Conservation (phyloP, 495 filamentous ascomycete species). For the Aspergillus asperescens region DNA sequence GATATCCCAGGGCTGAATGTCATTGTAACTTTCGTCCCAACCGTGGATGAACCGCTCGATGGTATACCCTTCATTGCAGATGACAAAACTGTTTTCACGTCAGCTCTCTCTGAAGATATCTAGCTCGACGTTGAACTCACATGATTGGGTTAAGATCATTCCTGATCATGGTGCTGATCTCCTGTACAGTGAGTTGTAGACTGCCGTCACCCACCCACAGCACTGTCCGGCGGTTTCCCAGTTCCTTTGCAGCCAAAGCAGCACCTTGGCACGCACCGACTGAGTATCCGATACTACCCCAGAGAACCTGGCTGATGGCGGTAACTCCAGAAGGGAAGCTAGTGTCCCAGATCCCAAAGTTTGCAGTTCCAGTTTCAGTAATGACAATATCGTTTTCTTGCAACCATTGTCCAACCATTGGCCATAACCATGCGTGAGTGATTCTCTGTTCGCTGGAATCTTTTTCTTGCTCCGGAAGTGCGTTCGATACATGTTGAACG, state of each 20-base stretch:
- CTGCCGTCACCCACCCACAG: slow-evolving; percentile 87
- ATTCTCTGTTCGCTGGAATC: slow-evolving; percentile 51
- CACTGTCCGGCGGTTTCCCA: slow-evolving; percentile 58
- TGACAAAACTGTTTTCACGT: slow-evolving; percentile 48
- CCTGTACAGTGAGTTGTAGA: slow-evolving; percentile 79
- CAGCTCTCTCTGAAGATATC: neutral
- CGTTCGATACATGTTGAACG: slow-evolving; percentile 45
- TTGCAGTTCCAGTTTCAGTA: slow-evolving; percentile 84
- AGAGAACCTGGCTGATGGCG: slow-evolving; percentile 78
- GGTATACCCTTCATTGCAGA: slow-evolving; percentile 54
- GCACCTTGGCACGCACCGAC: slow-evolving; percentile 76
- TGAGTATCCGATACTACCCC: slow-evolving; percentile 83
- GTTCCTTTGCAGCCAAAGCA: slow-evolving; percentile 63
- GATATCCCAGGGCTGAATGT: slow-evolving; percentile 70
- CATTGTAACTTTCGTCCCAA: slow-evolving; percentile 74
- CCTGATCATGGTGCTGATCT: slow-evolving; percentile 79
- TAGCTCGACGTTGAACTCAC: slow-evolving; percentile 34
- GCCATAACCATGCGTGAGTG: slow-evolving; percentile 86
- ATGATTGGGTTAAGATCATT: slow-evolving; percentile 75
- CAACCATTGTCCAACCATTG: slow-evolving; percentile 70
- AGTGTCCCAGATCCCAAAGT: slow-evolving; percentile 87
- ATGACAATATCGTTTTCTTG: slow-evolving; percentile 72
- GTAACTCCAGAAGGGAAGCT: slow-evolving; percentile 71
- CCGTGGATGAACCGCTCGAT: slow-evolving; percentile 53
- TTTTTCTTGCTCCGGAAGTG: slow-evolving; percentile 50